Conservation (phyloP, 2,329 filamentous ascomycete genomes). For the Alternaria dauci region DNA sequence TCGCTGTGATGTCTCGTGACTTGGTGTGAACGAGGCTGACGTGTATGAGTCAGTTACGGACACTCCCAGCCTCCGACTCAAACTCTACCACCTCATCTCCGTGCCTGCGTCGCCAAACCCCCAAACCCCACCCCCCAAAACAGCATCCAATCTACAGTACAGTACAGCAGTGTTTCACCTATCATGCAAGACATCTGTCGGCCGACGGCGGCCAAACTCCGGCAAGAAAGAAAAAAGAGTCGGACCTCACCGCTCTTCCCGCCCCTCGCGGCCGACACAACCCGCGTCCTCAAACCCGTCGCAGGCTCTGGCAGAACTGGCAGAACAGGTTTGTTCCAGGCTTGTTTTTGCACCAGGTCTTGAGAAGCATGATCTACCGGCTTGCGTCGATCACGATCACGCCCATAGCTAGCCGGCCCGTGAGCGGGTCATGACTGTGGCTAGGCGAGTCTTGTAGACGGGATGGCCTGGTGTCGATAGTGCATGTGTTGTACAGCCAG, state of each 20-base stretch:
- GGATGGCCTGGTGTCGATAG: neutral
- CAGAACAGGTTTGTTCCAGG: neutral
- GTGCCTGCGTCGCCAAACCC: conserved; percentile 3
- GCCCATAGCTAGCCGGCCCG: conserved; percentile 1
- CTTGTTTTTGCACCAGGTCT: neutral
- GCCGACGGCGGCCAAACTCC: neutral
- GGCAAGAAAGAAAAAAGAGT: neutral
- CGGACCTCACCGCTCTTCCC: neutral
- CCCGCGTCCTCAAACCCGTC: neutral
- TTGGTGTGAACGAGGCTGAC: neutral
- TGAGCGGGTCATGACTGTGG: neutral
- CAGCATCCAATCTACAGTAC: neutral
- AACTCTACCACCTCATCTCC: neutral
- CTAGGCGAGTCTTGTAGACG: neutral
- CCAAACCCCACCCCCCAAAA: neutral
- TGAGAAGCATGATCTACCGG: conserved; percentile 2
- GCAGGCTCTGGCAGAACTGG: neutral
- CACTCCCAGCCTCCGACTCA: neutral
- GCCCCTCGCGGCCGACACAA: neutral
- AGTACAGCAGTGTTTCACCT: neutral
- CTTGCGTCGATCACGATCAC: conserved; percentile 1
- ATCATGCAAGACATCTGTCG: neutral
- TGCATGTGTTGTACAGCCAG: neutral
- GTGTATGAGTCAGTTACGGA: neutral
- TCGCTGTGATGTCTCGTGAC: neutral